Base-by-base conservation (phyloP, 2,329 filamentous ascomycete genomes). In the Falciphora oryzae region DNA sequence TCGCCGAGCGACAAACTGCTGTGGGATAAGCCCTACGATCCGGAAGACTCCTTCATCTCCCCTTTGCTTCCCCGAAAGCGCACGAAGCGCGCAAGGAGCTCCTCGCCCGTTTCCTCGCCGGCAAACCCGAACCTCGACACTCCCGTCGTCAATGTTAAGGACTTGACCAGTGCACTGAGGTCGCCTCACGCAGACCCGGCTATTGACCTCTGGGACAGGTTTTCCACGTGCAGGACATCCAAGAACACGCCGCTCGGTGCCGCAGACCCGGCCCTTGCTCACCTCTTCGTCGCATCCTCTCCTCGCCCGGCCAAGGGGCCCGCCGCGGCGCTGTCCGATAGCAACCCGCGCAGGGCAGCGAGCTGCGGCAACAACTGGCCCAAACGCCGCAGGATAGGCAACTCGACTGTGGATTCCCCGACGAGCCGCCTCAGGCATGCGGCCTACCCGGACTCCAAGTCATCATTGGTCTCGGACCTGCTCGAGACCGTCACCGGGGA, bases 141-240 rank as follows among this genome's bases (percentile, higher is more conserved):
- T 1, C 79, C 80, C 8, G 71, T 81, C 0, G 77, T 88, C 66
- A 85, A 90, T 69, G 76, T 88, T 56, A 83, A 85, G 70, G 81
- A 82, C 67, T 75, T 89, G 57, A 82, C 84, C 56, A 79, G 83
- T 64, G 79, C 85, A 0, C 75, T 91, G 58, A 87, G 84, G 68
- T 89, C 89, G 1, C 88, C 88, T 16, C 85, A 89, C 68, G 83
- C 87, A 38, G 90, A 93, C 70, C 89, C 91, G 53, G 89, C 89
- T 2, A 76, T 89, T 38, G 89, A 93, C 68, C 76, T 93, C 2
- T 94, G 91, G 91, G 90, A 90, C 69, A 86, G 89, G 63, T 92
- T 91, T 72, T 84, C 89, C 53, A 75, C 86, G 64, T 77, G 80
- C 71, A 78, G 81, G 67, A 75, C 76, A 63, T 73, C 79, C 18